Evolutionary conservation across 2,329 filamentous ascomycete species (phyloP).

Genomic region (Tolypocladium sp.): DNA sequence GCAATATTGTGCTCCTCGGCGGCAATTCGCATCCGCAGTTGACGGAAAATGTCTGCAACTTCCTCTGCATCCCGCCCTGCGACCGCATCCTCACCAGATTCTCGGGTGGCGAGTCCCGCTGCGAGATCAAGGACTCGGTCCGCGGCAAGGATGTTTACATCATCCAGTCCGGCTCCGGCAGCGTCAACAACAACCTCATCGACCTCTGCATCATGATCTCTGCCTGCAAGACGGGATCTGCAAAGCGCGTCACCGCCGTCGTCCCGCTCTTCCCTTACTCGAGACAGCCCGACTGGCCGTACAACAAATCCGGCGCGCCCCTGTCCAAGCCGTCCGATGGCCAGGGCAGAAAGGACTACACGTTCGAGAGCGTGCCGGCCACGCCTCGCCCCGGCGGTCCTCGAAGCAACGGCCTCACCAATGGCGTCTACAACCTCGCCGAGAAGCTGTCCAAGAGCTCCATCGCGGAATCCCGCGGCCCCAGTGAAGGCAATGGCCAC

Average conservation of each 20-base stretch:
- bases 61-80: conserved; percentile 77
- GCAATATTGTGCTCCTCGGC: conserved; percentile 88
- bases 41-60: conserved; percentile 77
- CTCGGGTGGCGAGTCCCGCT: conserved; percentile 86
- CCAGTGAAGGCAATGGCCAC: conserved; percentile 13
- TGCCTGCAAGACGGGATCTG: conserved; percentile 92
- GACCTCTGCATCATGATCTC: conserved; percentile 97
- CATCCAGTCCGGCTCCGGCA: conserved; percentile 85
- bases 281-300: conserved; percentile 89
- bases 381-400: conserved; percentile 68
- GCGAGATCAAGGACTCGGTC: conserved; percentile 93
- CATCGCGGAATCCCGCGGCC: conserved; percentile 36
- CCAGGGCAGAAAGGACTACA: conserved; percentile 53
- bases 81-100: conserved; percentile 85
- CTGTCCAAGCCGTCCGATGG: conserved; percentile 57
- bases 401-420: conserved; percentile 55
- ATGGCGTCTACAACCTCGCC: conserved; percentile 60
- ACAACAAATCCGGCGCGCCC: conserved; percentile 90
- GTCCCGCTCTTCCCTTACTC: conserved; percentile 96
- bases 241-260: conserved; percentile 85
- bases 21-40: conserved; percentile 88
- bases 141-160: conserved; percentile 99
- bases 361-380: conserved; percentile 84
- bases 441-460: conserved; percentile 62
- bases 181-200: conserved; percentile 93